Evolutionary conservation across 257 asterid species (phyloP), one percentile per base, ranked within the genome.

Genomic region (Striga asiatica): DNA sequence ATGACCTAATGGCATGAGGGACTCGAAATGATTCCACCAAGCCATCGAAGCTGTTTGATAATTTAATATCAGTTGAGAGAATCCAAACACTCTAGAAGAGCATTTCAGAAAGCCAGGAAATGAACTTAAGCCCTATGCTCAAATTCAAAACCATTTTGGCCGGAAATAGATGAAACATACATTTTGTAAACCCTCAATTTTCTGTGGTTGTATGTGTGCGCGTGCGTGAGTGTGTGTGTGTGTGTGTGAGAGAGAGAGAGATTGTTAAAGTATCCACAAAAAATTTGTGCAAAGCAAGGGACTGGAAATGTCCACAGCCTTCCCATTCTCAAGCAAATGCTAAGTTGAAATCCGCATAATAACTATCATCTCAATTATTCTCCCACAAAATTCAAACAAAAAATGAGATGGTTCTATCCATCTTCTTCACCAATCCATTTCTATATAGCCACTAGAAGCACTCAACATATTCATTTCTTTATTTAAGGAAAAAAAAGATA

Each of bases 351-450:
- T 56, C 56, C 51, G 38, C 39, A 62, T 24, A 54, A 66, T 61
- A 56, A 60, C 55, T 56, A 16, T 37, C 67, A 43, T 12, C 9
- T 27, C 17, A 27, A 17, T 65, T 32, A 28, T 28, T 56, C 46
- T 5, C 64, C 46, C 66, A 64, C 54, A 37, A 32, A 29, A 60
- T 23, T 39, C 50, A 62, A 65, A 34, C 5, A 14, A 39, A 11
- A 48, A 62, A 65, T 60, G 50, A 54, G 59, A 51, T 45, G 54
- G 60, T 54, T 32, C 65, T 65, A 47, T 56, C 50, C 50, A 61
- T 54, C 61, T 56, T 65, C 65, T 48, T 32, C 59, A 16, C 29
- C 49, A 5, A 42, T 14, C 56, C 50, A 29, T 42, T 50, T 39
- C 58, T 50, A 49, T 19, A 52, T 7, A 29, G 42, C 64, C 64